A percentile compares a stretch with the other conserved stretches of the same genome.
phyloP scores from a whole-genome alignment of 176 grass and related monocot genomes.

The Phyllostachys edulis region DNA sequence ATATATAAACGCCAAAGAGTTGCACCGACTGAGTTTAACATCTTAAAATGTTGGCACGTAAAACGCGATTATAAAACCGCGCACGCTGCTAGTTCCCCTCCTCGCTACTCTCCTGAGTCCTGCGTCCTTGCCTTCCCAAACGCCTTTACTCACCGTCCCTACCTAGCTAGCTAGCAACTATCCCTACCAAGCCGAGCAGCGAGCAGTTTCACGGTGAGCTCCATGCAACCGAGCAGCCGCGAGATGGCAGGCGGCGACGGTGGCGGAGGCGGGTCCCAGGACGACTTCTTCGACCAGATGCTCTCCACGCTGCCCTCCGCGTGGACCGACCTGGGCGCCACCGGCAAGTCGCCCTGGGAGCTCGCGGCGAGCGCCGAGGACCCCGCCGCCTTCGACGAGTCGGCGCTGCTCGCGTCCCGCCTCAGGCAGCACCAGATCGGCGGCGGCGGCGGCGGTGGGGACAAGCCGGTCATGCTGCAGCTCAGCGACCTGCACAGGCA shows the following conservation, averaged over 20 bases:
- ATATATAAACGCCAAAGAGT: not conserved
- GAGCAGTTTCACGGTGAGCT: not conserved
- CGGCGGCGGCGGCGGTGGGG: constrained; percentile 48
- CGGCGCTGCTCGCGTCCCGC: constrained; percentile 55
- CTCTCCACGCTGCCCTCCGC: constrained; percentile 63
- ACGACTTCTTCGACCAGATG: constrained; percentile 99
- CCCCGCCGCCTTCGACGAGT: constrained; percentile 63
- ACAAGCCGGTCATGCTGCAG: constrained; percentile 72
- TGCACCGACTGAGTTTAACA: not conserved
- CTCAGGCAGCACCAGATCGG: constrained; percentile 88
- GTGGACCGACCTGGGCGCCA: constrained; percentile 64
- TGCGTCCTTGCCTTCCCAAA: not conserved
- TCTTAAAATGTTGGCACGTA: not conserved
- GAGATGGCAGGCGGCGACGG: constrained; percentile 39
- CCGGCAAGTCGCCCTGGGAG: constrained; percentile 73
- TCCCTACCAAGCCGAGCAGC: not conserved
- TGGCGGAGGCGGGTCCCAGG: constrained; percentile 38
- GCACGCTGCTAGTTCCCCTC: not conserved
- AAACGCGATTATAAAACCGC: constrained; percentile 34
- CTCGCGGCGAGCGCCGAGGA: constrained; percentile 24
- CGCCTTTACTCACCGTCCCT: constrained; percentile 10
- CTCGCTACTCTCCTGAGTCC: too few species aligned
- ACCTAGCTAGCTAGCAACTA: not conserved
- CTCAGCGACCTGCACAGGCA: constrained; percentile 59
- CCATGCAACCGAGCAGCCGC: constrained; percentile 33